Base-by-base conservation (phyloP, 73 alveolate species). In the Paramecium octaurelia region DNA sequence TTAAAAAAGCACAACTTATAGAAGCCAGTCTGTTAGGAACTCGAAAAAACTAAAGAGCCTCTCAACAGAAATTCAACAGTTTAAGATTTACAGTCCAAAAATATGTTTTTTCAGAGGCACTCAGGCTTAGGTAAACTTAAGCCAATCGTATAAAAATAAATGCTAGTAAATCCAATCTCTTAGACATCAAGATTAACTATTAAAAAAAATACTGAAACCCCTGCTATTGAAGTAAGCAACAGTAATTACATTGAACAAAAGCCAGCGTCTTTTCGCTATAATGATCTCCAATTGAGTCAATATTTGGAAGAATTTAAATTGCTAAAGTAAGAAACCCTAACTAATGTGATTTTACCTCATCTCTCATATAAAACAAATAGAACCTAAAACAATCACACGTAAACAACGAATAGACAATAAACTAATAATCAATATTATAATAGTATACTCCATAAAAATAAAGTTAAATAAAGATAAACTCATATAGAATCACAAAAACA, bases 11-110 rank as follows among this genome's bases (percentile, higher is more conserved):
- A 6, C 46, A 12, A 64, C 84, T 14, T 31, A 27, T 34, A 64
- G 46, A 64, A 64, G 84, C 84, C 84, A 64, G 42, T 64, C 84
- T 34, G 50, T 34, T 23, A 64, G 46, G 84, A 64, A 64, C 84
- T 64, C 42, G 46, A 64, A 34, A 64, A 64, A 64, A 23, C 46
- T 27, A 64, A 64, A 64, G 84, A 64, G 84, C 84, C 84, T 31
- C 84, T 64, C 84, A 64, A 64, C 48, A 64, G 84, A 64, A 64
- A 64, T 34, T 64, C 50, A 24, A 54, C 69, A 54, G 69, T 54
- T 5, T 54, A n/a, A 54, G 69, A 54, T 54, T 18, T 54, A 54
- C n/a, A 54, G 23, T 54, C 69, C 29, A 54, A 54, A 54, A 54
- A 54, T 18, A 54, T 54, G 69, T 54, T 54, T 54, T 54, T 54